Base-by-base conservation (phyloP, 192 early-diverging fungal genomes). In the Linnemannia schmuckeri region DNA sequence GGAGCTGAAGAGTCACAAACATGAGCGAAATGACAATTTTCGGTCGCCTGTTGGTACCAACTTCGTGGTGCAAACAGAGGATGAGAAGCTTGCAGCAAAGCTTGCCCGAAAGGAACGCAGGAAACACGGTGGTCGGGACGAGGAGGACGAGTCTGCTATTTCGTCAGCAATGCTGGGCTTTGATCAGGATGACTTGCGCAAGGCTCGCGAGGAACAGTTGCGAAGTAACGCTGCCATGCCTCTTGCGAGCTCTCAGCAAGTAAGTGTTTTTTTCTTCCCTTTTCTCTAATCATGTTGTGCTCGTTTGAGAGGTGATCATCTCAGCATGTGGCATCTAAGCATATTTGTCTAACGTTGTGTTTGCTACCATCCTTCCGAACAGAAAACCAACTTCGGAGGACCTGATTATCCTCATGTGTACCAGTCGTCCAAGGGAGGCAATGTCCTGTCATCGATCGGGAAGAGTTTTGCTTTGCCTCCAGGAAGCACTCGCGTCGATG, bases 321-420 rank as follows among this genome's bases (percentile, higher is more conserved):
- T 52, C 18, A 18, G 20, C 2, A 5, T 18, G 17, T 52, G 5
- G 18, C 20, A 52, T 52, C 49, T 52, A 52, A 52, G 17, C 20
- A 52, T 52, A 49, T 17, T 20, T 20, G 15, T 49, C 47, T 49
- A 49, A 49, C 66, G 0, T 68, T 68, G 66, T 35, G 15, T 30
- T 68, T 30, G 30, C 27, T 33, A 68, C 9, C 18, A 22, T 18
- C 20, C 17, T 22, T 52, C 6, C 55, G 44, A 5, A 2, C 18
- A 76, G 69, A 88, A 76, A 80, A 82, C 78, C 37, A 69, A 75
- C 27, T 86, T 83, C 46, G 52, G 68, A 44, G 81, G 78, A 42
- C 89, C 91, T 63, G 75, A 80, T 44, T 96, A 95, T 79, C 98
- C 97, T 6, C 92, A 98, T 76, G 96, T 99, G 0, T 99, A 97